Conservation (phyloP, 2,329 filamentous ascomycete species). For the Sporothrix euskadiensis region DNA sequence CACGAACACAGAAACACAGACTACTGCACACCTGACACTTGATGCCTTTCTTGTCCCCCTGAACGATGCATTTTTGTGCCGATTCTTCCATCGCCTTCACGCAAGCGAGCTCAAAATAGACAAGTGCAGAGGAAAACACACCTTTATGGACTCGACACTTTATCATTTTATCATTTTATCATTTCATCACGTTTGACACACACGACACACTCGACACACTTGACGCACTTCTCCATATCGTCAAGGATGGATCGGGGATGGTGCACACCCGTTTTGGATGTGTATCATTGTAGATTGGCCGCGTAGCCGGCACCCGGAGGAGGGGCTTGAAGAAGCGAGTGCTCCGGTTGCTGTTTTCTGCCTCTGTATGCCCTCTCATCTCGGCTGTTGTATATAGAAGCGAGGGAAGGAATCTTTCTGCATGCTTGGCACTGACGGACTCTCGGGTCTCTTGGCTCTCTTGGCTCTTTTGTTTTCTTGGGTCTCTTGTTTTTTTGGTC, state of each 20-base stretch:
- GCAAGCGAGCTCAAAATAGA: too few species aligned
- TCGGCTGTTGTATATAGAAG: neutral
- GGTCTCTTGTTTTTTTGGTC: neutral
- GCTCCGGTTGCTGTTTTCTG: neutral
- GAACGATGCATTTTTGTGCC: neutral
- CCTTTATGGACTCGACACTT: too few species aligned
- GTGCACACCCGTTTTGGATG: neutral
- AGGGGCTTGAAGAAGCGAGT: neutral
- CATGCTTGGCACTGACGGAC: neutral
- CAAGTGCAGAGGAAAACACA: neutral
- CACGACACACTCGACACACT: neutral
- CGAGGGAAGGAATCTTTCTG: neutral
- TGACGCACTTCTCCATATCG: neutral
- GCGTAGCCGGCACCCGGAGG: neutral
- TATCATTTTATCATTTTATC: too few species aligned
- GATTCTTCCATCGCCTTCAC: neutral
- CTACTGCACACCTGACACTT: conserved; percentile 18
- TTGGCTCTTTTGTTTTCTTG: neutral
- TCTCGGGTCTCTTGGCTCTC: neutral
- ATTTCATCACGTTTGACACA: too few species aligned
- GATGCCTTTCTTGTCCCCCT: neutral
- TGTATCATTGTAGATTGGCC: neutral
- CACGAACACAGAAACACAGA: neutral
- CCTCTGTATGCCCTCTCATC: neutral
- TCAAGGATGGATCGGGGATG: neutral